These are phyloP conservation scores for Phaseolus coccineus DNA, from an alignment of 331 rosid species.

Conservation along the genomic window DNA sequence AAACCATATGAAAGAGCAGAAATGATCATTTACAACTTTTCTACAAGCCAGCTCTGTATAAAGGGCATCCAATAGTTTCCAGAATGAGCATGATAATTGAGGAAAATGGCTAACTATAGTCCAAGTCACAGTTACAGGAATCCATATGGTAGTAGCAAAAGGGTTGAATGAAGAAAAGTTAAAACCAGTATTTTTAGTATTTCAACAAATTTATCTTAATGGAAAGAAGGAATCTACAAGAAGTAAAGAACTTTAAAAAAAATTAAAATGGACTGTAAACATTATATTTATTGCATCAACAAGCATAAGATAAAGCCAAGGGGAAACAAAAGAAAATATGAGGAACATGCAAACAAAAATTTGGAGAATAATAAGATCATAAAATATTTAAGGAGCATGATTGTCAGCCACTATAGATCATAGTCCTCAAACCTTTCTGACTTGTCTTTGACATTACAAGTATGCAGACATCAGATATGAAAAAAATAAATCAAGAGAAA, in stretches of 20 bases:
- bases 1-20: slow-evolving; percentile 21
- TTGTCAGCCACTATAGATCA: slow-evolving; percentile 8
- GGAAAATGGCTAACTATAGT: neutral
- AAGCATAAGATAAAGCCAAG: slow-evolving; percentile 31
- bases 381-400: slow-evolving; percentile 12
- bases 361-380: neutral
- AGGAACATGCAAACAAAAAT: neutral
- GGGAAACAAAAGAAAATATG: slow-evolving; percentile 23
- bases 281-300: slow-evolving; percentile 28
- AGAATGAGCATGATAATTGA: slow-evolving; percentile 9
- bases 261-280: neutral
- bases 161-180: neutral
- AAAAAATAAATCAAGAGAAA: neutral
- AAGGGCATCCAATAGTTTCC: slow-evolving; percentile 29
- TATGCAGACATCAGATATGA: neutral
- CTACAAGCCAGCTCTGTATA: neutral
- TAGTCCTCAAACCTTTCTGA: neutral
- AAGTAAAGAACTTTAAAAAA: neutral
- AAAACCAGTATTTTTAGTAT: neutral
- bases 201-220: slow-evolving; percentile 1
- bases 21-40: neutral
- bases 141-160: neutral
- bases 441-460: neutral
- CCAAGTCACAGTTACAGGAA: slow-evolving; percentile 9
- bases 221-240: slow-evolving; percentile 3